These are phyloP conservation scores for Eucalyptus coolabah DNA, from an alignment of 345 rosid species.

Conservation along the genomic window DNA sequence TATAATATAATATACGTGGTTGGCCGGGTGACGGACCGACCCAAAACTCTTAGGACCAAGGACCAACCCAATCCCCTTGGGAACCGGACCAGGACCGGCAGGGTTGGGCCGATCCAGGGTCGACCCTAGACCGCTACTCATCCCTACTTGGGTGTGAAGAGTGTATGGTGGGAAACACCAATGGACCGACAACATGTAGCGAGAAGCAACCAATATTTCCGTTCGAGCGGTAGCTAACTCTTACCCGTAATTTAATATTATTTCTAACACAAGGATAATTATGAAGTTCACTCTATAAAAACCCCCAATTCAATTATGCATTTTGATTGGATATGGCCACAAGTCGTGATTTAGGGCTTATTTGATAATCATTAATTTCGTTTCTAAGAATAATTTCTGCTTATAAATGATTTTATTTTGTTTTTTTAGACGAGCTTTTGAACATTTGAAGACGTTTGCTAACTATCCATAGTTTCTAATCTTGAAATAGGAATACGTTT, in stretches of 20 bases:
- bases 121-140: too few relatives aligned
- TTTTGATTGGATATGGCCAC: accelerated
- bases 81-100: too few relatives aligned
- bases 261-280: background rate
- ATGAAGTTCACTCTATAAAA: background rate
- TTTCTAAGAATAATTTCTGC: accelerated
- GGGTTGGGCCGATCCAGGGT: too few relatives aligned
- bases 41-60: too few relatives aligned
- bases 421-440: accelerated
- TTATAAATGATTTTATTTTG: accelerated
- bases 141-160: background rate
- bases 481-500: too few relatives aligned
- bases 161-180: background rate
- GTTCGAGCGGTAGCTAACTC: accelerated
- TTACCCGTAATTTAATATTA: accelerated
- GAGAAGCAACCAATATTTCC: background rate
- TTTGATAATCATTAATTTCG: accelerated
- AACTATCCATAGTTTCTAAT: too few relatives aligned
- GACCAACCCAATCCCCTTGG: too few relatives aligned
- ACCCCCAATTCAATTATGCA: background rate
- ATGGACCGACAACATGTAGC: accelerated
- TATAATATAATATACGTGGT: too few relatives aligned
- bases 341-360: accelerated
- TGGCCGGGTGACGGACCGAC: too few relatives aligned
- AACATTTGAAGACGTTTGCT: accelerated